Percentiles rank a stretch among this genome's conserved stretches.
Conservation (phyloP, 2,329 filamentous ascomycete species). For the Calonectria pteridis region DNA sequence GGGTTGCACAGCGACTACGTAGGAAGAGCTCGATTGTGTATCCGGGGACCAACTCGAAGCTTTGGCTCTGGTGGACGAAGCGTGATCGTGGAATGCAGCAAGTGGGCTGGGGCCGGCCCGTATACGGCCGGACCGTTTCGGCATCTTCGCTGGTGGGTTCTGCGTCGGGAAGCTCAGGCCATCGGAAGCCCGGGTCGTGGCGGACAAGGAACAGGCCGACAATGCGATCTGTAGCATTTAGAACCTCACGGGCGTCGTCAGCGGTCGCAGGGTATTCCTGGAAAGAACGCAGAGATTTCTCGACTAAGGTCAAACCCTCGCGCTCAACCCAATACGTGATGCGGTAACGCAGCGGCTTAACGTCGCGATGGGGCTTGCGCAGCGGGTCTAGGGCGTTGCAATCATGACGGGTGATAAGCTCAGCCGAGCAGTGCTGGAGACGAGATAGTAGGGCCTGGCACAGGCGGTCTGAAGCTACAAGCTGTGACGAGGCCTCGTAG, state of each 20-base stretch:
- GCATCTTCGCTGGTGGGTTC: conserved; percentile 53
- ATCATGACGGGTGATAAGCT: conserved; percentile 67
- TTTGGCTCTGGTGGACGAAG: conserved; percentile 54
- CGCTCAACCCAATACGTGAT: conserved; percentile 61
- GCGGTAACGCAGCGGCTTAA: conserved; percentile 62
- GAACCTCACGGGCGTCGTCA: conserved; percentile 59
- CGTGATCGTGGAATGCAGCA: conserved; percentile 58
- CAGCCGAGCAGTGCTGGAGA: conserved; percentile 64
- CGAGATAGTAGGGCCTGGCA: conserved; percentile 63
- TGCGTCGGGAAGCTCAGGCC: conserved; percentile 57
- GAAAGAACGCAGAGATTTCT: conserved; percentile 62
- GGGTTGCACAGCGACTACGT: conserved; percentile 54
- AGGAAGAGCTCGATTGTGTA: conserved; percentile 62
- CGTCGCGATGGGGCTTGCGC: conserved; percentile 47
- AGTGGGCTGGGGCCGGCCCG: conserved; percentile 58
- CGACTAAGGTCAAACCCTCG: conserved; percentile 56
- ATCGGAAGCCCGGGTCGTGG: conserved; percentile 64
- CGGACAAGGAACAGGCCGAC: conserved; percentile 63
- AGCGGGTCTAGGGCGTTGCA: conserved; percentile 58
- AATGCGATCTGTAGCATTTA: conserved; percentile 63
- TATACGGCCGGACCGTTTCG: conserved; percentile 55
- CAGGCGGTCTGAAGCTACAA: conserved; percentile 60
- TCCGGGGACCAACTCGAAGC: conserved; percentile 55
- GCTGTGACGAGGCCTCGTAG: conserved; percentile 60
- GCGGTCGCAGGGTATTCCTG: conserved; percentile 61